Evolutionary conservation across 768 basidiomycete species (phyloP).

Genomic region (Calvatia gigantea): DNA sequence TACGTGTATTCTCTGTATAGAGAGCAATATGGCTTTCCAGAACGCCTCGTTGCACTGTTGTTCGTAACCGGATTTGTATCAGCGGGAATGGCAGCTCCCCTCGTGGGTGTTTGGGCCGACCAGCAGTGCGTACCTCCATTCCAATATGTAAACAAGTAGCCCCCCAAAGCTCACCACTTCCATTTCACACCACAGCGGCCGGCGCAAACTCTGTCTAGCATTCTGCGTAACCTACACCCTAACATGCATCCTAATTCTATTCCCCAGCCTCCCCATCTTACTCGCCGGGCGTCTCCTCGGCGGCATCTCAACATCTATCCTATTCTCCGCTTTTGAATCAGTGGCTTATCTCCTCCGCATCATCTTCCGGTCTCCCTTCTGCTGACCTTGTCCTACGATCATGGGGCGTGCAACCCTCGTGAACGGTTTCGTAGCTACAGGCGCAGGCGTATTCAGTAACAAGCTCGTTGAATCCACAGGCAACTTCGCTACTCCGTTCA

Average conservation of each 20-base stretch:
- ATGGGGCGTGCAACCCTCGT: constrained; percentile 72
- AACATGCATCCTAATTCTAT: constrained; percentile 55
- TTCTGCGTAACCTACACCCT: constrained; percentile 68
- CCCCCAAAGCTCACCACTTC: no score
- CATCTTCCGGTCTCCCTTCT: constrained; percentile 45
- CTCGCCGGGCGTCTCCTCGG: constrained; percentile 63
- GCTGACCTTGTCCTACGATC: constrained; percentile 61
- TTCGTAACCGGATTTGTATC: constrained; percentile 79
- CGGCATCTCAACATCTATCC: constrained; percentile 71
- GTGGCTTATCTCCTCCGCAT: constrained; percentile 68
- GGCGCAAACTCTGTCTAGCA: constrained; percentile 61
- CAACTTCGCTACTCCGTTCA: constrained; percentile 61
- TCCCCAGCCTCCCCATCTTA: constrained; percentile 56
- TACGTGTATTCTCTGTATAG: constrained; percentile 74
- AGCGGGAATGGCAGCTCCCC: constrained; percentile 64
- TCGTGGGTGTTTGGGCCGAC: constrained; percentile 77
- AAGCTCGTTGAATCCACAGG: constrained; percentile 49
- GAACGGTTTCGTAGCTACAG: constrained; percentile 70
- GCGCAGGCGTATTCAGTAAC: constrained; percentile 65
- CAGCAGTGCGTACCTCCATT: constrained; percentile 48
- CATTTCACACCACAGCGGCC: constrained; percentile 54
- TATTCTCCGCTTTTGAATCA: constrained; percentile 76
- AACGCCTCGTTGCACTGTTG: constrained; percentile 61
- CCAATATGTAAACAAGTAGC: no score
- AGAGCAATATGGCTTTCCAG: constrained; percentile 63